Base-by-base conservation (phyloP, 2,329 filamentous ascomycete species). In the Aspergillus sp. region DNA sequence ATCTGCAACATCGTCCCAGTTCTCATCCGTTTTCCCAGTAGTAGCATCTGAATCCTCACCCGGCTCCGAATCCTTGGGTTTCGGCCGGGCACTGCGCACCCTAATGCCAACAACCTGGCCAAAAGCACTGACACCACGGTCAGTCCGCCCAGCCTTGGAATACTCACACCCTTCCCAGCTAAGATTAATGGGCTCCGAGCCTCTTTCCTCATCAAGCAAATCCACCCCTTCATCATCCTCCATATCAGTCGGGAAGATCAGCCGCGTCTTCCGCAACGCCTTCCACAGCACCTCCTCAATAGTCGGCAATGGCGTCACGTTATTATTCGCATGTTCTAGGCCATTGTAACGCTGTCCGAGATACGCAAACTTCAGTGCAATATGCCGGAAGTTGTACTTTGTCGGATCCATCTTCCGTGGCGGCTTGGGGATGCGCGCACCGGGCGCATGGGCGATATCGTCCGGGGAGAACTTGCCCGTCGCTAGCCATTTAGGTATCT, bases 241-340 rank as follows among this genome's bases (percentile, higher is more conserved):
- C 23, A 66, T 82, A 68, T 83, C 82, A 61, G 85, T 80, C 17
- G 92, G 91, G 64, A 90, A 90, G 62, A 99, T 96, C 64, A 99
- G 82, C 57, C 90, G 87, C 5, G 91, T 87, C 77, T 91, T 94
- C 59, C 89, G 87, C 67, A 99, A 80, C 0, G 93, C 95, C 78
- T 93, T 93, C 91, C 93, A 99, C 53, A 99, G 75, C 77, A 93
- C 91, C 78, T 97, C 93, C 77, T 99, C 95, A 64, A 99, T 91
- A 0, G 93, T 93, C 5, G 94, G 89, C 64, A 91, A 76, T 3
- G 87, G 86, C 5, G 87, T 90, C 1, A 76, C 80, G 63, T 90
- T 90, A 67, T 87, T 87, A 62, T 85, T 84, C 72, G 94, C 89
- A 77, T 94, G 91, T 80, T 99, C 95, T 75, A 93, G 96, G 1